Evolutionary conservation across 2,329 filamentous ascomycete genomes (phyloP), one percentile per base, ranked within the genome.

Genomic region (Didymellaceae sp.): DNA sequence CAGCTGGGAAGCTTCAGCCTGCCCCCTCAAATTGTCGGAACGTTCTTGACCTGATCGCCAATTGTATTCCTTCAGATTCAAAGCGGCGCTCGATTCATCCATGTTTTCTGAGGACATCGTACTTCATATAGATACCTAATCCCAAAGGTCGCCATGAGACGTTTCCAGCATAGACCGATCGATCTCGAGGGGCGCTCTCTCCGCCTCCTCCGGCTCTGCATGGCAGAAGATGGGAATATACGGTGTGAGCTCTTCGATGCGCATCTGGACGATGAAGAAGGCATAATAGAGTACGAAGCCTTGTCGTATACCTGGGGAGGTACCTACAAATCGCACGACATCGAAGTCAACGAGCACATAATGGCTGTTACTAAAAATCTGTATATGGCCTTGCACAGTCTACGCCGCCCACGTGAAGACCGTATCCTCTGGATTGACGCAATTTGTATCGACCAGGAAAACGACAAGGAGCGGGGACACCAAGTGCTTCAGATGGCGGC

Each of bases 361-460:
- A 22, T 54, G 6, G 4, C 5, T 5, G 39, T 57, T 8, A 62
- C 55, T 2, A 13, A 49, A 14, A 63, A 62, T n/a, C 32, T 65
- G 8, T 47, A 33, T 30, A 14, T 30, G 1, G 61, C 61, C 11
- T 38, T 62, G 2, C 9, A 41, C 11, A 21, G 56, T 38, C 33
- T 65, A 9, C 59, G 59, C 11, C 18, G 26, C 5, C 2, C 16
- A 11, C 24, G 56, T 4, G 14, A 38, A 14, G 53, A 60, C 41
- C 38, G 58, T 2, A 31, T 57, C 2, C 37, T 69, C 5, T 70
- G 68, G 66, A 54, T 68, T 22, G 66, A 71, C 40, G 59, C 62
- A 6, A 53, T 66, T 5, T 66, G 65, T 14, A 65, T 70, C 25
- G 44, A 69, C 37, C 68, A 70, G 52, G 26, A 20, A 1, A 54